phyloP scores from a whole-genome alignment of 176 grass and related monocot genomes.

The Eragrostis nindensis region DNA sequence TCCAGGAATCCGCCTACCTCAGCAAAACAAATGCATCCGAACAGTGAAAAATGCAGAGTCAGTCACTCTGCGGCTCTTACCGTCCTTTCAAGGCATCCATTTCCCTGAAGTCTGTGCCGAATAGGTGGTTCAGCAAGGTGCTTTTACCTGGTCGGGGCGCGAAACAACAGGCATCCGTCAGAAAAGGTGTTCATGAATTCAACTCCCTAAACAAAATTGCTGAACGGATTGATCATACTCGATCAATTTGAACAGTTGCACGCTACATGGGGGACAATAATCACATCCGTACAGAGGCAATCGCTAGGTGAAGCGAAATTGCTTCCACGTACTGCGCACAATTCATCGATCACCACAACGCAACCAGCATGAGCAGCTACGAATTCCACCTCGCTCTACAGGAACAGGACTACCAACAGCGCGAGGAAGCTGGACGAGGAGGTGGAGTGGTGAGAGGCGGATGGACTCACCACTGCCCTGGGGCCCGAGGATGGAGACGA shows the following conservation, averaged over 20 bases:
- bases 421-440: background rate
- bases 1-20: background rate
- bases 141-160: conserved; percentile 69
- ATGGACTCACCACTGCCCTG: conserved; percentile 77
- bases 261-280: background rate
- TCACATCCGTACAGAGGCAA: background rate
- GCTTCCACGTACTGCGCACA: background rate
- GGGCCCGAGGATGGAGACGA: conserved; percentile 88
- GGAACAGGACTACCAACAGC: too few relatives aligned
- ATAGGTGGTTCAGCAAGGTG: conserved; percentile 86
- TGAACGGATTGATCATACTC: background rate
- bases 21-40: background rate
- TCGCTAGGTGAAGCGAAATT: background rate
- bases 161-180: conserved; percentile 19
- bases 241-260: background rate
- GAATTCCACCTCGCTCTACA: too few relatives aligned
- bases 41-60: background rate
- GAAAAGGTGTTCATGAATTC: background rate
- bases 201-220: background rate
- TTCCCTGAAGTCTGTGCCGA: conserved; percentile 75
- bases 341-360: background rate
- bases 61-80: conserved; percentile 39
- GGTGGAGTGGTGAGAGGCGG: background rate
- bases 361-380: too few relatives aligned
- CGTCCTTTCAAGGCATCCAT: conserved; percentile 90